Base-by-base conservation (phyloP, 1,284 basidiomycete species). In the Fistulinella staudtii region DNA sequence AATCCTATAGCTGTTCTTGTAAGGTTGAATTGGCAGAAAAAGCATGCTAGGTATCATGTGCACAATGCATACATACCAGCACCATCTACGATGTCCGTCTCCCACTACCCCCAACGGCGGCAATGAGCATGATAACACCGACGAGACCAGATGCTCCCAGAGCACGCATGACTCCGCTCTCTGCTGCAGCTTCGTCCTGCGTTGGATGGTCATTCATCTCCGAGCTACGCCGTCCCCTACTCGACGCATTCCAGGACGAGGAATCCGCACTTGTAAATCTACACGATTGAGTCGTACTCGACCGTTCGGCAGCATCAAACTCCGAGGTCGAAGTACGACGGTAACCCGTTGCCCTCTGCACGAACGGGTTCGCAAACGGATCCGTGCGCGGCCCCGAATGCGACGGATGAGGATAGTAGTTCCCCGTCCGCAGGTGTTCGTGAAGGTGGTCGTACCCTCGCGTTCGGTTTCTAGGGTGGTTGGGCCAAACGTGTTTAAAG, bases 141-240 rank as follows among this genome's bases (percentile, higher is more conserved):
- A 64, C 42, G 3, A 60, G 50, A 4, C 60, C 58, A 7, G 62
- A 55, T n/a, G 62, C 60, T 2, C 55, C 62, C 8, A 64, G 50
- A 7, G 56, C 60, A 11, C 62, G 58, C 35, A 58, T 39, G 11
- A 51, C 5, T 13, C 49, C 47, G 21, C 61, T 60, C 49, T 64
- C 47, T 21, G 49, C 50, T 8, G 58, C 50, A 37, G 42, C 58
- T 11, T 60, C 56, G 34, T 64, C 60, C 4, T 42, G 55, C 3
- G 60, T 50, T 15, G 53, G 45, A 36, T 31, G 46, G 13, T 20
- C 36, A 2, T 43, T 17, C 10, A 38, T 18, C 33, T 39, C 17
- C 4, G 49, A 35, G 5, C 34, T 10, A 33, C 33, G 43, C 39
- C 37, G 36, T 21, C 22, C 33, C 30, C 46, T 40, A 17, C 37